A percentile compares a stretch with the other conserved stretches of the same genome.
Evolutionary conservation across 1,284 basidiomycete genomes (phyloP).

Genomic region (Ustilago shanxiensis): DNA sequence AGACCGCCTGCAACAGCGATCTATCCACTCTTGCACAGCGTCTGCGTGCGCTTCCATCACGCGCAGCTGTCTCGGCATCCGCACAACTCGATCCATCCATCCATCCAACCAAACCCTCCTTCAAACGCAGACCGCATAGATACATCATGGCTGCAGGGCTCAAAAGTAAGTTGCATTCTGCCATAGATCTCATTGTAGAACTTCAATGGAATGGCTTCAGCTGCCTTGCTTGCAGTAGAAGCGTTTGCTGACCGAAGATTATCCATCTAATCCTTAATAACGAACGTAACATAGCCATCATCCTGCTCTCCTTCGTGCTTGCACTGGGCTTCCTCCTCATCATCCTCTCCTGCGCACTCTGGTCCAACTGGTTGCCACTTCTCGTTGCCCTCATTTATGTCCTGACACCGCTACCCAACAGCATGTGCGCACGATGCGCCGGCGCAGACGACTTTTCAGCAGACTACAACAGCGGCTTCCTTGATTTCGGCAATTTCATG

Average conservation of each 20-base stretch:
- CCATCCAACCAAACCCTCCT: conserved; percentile 9
- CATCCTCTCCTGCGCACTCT: conserved; percentile 96
- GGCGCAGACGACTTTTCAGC: conserved; percentile 74
- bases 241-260: background rate
- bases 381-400: conserved; percentile 96
- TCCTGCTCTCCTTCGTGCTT: conserved; percentile 83
- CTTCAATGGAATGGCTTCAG: too few species aligned
- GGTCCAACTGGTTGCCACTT: conserved; percentile 95
- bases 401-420: conserved; percentile 93
- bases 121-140: conserved; percentile 3
- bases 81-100: conserved; percentile 13
- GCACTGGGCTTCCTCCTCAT: conserved; percentile 96
- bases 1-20: background rate
- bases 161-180: conserved; percentile 50
- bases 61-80: background rate
- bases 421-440: conserved; percentile 75
- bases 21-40: background rate
- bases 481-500: conserved; percentile 93
- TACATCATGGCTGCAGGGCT: conserved; percentile 58
- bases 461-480: conserved; percentile 74
- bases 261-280: background rate
- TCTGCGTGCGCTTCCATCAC: conserved; percentile 1
- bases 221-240: too few species aligned
- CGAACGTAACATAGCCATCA: conserved; percentile 57
- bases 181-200: background rate